Evolutionary conservation across 345 rosid genomes (phyloP).

Genomic region (Citrus glauca): DNA sequence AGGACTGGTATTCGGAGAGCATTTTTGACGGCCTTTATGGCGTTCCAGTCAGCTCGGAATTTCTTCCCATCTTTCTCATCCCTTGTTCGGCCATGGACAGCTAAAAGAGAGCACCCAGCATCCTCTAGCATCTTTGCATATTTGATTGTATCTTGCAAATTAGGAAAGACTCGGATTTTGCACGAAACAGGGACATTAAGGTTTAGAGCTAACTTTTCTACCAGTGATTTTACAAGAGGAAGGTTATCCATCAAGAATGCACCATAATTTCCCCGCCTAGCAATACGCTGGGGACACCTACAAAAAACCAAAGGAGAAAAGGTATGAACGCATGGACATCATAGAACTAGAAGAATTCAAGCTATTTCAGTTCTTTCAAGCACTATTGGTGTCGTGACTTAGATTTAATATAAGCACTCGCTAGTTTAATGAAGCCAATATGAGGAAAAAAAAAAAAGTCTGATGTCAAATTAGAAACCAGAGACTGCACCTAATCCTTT

Average conservation of each 20-base stretch:
- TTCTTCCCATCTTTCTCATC: constrained; percentile 89
- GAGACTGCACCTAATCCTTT: background rate
- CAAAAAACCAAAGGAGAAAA: background rate
- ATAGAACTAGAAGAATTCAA: background rate
- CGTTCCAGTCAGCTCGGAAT: constrained; percentile 73
- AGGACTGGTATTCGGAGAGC: constrained; percentile 76
- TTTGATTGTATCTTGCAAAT: constrained; percentile 62
- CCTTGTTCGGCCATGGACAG: constrained; percentile 89
- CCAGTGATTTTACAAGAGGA: constrained; percentile 76
- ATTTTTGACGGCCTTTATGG: constrained; percentile 75
- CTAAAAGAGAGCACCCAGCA: constrained; percentile 89
- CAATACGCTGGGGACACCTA: constrained; percentile 97
- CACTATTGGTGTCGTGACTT: background rate
- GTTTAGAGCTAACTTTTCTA: constrained; percentile 64
- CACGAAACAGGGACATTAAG: constrained; percentile 81
- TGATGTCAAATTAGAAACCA: background rate
- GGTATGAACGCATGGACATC: background rate
- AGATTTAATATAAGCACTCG: background rate
- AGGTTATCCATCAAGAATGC: constrained; percentile 97
- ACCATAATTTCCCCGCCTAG: constrained; percentile 83
- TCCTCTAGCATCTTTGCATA: constrained; percentile 94
- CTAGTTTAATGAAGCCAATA: background rate
- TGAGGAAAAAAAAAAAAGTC: background rate
- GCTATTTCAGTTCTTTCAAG: background rate
- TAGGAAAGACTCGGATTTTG: constrained; percentile 80